These are phyloP conservation scores for Iberis amara DNA, from an alignment of 441 rosid genomes.

Conservation along the genomic window DNA sequence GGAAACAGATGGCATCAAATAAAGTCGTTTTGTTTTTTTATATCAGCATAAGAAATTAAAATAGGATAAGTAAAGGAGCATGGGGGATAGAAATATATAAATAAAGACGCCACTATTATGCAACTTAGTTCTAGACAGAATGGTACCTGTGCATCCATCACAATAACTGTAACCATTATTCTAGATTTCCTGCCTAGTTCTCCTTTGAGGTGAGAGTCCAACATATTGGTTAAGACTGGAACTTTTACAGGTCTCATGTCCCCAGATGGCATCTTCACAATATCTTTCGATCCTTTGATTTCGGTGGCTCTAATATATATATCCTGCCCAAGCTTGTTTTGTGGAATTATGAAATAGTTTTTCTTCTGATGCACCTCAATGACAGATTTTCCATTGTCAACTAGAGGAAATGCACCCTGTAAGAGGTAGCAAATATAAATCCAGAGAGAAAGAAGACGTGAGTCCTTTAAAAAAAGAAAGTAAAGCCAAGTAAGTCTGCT, in stretches of 20 bases:
- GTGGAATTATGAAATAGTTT: conserved; percentile 76
- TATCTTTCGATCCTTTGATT: conserved; percentile 49
- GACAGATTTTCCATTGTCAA: conserved; percentile 49
- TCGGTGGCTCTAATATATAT: conserved; percentile 76
- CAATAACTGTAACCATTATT: conserved; percentile 69
- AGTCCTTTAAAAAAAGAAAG: conserved; percentile 14
- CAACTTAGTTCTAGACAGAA: conserved; percentile 18
- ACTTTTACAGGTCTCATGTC: conserved; percentile 77
- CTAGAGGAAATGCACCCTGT: conserved; percentile 56
- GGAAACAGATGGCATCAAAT: conserved; percentile 6
- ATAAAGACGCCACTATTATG: conserved; percentile 14
- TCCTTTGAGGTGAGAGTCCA: conserved; percentile 80
- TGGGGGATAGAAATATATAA: conserved; percentile 7
- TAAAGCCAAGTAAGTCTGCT: conserved; percentile 14
- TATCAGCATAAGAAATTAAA: conserved; percentile 10
- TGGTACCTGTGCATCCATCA: conserved; percentile 74
- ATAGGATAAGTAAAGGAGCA: conserved; percentile 7
- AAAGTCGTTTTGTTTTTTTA: conserved; percentile 3
- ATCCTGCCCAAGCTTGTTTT: conserved; percentile 94
- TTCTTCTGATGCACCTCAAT: conserved; percentile 69
- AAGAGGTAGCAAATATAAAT: conserved; percentile 23
- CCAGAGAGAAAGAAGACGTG: conserved; percentile 17
- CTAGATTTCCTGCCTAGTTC: conserved; percentile 44
- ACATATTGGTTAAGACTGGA: conserved; percentile 80
- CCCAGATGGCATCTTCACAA: conserved; percentile 87